These are phyloP conservation scores for Coemansia sp. DNA, from an alignment of 192 early-diverging fungal species.

Conservation along the genomic window DNA sequence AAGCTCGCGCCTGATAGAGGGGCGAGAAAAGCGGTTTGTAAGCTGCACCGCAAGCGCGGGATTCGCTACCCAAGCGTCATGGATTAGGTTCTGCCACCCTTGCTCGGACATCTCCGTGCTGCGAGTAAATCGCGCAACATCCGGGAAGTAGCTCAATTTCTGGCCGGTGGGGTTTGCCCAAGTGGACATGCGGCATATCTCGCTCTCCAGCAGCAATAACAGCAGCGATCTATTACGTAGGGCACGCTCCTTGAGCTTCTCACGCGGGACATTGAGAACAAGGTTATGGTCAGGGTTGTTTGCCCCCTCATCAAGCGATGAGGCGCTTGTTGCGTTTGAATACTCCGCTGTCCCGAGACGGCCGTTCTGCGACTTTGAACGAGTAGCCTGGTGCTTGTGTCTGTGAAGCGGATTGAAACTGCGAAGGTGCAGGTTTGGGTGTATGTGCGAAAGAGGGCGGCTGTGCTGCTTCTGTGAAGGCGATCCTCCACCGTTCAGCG, in stretches of 20 bases:
- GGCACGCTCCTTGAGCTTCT: constrained; percentile 37
- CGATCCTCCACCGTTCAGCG: constrained; percentile 5
- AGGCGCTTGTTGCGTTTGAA: constrained; percentile 29
- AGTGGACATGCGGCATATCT: constrained; percentile 77
- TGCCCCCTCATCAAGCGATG: constrained; percentile 28
- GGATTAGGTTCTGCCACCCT: constrained; percentile 75
- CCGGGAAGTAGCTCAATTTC: constrained; percentile 29
- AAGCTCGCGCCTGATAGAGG: constrained; percentile 68
- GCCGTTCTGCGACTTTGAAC: not conserved
- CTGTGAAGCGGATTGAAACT: constrained; percentile 24
- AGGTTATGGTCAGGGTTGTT: constrained; percentile 11
- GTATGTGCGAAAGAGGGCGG: constrained; percentile 16
- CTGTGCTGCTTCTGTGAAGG: constrained; percentile 6
- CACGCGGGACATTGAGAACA: constrained; percentile 36
- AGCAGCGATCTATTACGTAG: constrained; percentile 59
- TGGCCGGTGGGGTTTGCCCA: constrained; percentile 82
- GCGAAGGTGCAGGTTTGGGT: constrained; percentile 27
- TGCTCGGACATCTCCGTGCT: constrained; percentile 57
- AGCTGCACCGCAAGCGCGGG: constrained; percentile 85
- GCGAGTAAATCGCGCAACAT: constrained; percentile 32
- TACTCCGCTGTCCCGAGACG: constrained; percentile 7
- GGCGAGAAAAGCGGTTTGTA: constrained; percentile 70
- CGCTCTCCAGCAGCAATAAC: constrained; percentile 85
- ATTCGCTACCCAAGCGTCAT: constrained; percentile 82
- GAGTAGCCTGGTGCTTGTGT: constrained; percentile 16